A percentile compares a stretch with the other conserved stretches of the same genome.
Conservation (phyloP, 352 stramenopile genomes). For the Globisporangium parvum region DNA sequence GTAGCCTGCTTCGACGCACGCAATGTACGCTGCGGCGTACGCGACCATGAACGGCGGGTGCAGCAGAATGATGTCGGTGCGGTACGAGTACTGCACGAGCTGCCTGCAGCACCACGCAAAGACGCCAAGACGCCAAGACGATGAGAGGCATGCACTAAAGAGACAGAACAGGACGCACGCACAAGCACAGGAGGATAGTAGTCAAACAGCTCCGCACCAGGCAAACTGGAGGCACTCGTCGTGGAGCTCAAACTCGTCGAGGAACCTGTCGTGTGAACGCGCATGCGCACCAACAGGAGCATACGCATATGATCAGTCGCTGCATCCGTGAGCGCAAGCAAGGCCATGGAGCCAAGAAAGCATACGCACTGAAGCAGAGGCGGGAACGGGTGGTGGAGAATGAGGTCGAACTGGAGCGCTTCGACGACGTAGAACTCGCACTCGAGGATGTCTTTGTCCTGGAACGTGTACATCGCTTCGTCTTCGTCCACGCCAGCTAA, state of each 20-base stretch:
- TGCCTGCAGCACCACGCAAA: no score
- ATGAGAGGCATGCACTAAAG: neutral
- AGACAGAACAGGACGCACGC: neutral
- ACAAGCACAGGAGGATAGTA: no score
- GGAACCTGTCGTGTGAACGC: conserved; percentile 33
- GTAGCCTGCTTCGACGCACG: conserved; percentile 70
- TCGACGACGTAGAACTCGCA: conserved; percentile 90
- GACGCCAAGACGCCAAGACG: no score
- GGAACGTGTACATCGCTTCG: conserved; percentile 85
- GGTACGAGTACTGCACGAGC: conserved; percentile 84
- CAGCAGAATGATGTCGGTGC: conserved; percentile 81
- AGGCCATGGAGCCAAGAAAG: neutral
- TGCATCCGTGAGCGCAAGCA: no score
- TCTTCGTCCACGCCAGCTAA: conserved; percentile 78
- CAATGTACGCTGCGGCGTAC: conserved; percentile 76
- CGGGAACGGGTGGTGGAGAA: conserved; percentile 82
- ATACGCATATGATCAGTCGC: neutral
- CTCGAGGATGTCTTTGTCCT: conserved; percentile 87
- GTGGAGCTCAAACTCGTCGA: conserved; percentile 83
- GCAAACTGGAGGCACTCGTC: conserved; percentile 82
- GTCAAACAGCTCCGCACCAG: conserved; percentile 35
- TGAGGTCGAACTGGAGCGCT: conserved; percentile 83
- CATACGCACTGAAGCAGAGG: conserved; percentile 68
- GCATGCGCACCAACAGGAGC: neutral
- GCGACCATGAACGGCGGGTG: conserved; percentile 87